These are phyloP conservation scores for Talaromyces thailandensis DNA, from an alignment of 495 filamentous ascomycete genomes.

Conservation along the genomic window DNA sequence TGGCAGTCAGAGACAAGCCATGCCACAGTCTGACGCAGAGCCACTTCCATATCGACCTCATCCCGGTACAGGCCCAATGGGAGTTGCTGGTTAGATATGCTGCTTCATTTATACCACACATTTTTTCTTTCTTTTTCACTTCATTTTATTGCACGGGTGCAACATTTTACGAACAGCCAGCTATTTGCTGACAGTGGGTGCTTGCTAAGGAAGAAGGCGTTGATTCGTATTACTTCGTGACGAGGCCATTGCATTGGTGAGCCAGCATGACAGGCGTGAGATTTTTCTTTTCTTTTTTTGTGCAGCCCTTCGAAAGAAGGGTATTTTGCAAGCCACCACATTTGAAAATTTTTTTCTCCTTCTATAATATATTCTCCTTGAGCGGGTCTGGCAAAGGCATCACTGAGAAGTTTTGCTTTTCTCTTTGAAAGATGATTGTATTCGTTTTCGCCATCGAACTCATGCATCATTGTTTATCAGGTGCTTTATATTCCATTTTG, in stretches of 20 bases:
- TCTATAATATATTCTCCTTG: background rate
- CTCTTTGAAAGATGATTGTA: conserved; percentile 1
- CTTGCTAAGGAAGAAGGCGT: conserved; percentile 7
- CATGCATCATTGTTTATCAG: background rate
- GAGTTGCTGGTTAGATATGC: conserved; percentile 28
- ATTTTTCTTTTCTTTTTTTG: conserved; percentile 12
- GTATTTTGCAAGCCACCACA: background rate
- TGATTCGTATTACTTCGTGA: conserved; percentile 4
- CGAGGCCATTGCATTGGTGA: conserved; percentile 4
- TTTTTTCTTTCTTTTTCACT: conserved; percentile 11
- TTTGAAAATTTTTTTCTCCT: background rate
- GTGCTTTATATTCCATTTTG: background rate
- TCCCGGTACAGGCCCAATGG: conserved; percentile 34
- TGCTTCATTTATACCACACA: conserved; percentile 1
- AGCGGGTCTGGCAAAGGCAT: background rate
- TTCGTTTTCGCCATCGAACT: background rate
- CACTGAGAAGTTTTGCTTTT: background rate
- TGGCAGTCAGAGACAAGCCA: conserved; percentile 26
- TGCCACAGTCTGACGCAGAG: conserved; percentile 17
- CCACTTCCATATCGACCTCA: conserved; percentile 33
- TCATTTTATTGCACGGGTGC: conserved; percentile 5
- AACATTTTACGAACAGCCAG: background rate
- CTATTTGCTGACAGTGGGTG: background rate
- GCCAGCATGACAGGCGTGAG: conserved; percentile 10
- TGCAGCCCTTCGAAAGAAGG: background rate